Base-by-base conservation (phyloP, 345 rosid species). In the Aquilaria malaccensis region DNA sequence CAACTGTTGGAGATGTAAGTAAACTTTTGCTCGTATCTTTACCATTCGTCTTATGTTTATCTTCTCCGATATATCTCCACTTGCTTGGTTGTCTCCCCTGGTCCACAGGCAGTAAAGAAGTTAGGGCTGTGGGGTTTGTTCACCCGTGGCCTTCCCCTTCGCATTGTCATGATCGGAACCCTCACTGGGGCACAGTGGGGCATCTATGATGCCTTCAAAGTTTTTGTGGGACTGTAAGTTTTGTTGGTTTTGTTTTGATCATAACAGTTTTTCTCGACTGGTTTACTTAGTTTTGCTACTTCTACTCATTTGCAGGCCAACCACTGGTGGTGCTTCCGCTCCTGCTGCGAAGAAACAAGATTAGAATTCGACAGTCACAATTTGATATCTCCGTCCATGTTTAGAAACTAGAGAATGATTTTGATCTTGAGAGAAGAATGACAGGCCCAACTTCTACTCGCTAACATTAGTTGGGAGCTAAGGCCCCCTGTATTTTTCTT, bases 121-220 rank as follows among this genome's bases (percentile, higher is more conserved):
- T 60, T 94, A 45, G 99, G 99, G 15, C 14, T 80, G 72, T 69
- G 65, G 92, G 99, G 99, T 61, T 84, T 89, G 55, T 79, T 79
- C 55, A 89, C 99, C 2, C 91, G 90, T 33, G 97, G 97, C 47
- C 96, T 94, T 72, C 97, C 99, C 45, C 95, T 87, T 50, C 92
- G 96, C 33, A 88, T 94, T 62, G 76, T 90, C 71, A 94, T 94
- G 97, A 81, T 94, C 0, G 97, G 99, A 75, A 87, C 99, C 50
- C 96, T 94, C 31, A 94, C 97, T 2, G 96, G 95, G 62, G 84
- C 89, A 1, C 95, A 94, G 61, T 94, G 99, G 99, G 91, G 76
- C 46, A 83, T 94, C 80, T 94, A 94, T 55, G 99, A 94, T 70
- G 77, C 96, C 48, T 84, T 84, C 75, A 90, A 90, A 84, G 99